A percentile compares a stretch with the other conserved stretches of the same genome.
These are phyloP conservation scores for Tricholoma sp. DNA, from an alignment of 768 basidiomycete genomes.

Conservation along the genomic window DNA sequence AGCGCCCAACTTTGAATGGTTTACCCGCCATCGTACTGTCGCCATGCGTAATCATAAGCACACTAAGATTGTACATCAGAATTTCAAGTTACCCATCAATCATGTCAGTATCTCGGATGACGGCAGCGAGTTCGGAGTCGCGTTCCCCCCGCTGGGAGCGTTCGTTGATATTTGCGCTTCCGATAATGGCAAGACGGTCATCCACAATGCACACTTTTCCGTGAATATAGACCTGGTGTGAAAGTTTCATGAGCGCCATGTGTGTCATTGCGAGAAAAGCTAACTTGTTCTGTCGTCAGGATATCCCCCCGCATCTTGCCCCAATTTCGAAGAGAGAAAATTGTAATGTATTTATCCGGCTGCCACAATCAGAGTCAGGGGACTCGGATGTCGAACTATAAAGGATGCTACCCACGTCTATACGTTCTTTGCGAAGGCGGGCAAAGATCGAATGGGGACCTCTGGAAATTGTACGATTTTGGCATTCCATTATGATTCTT, in stretches of 20 bases:
- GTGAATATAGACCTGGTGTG: constrained; percentile 77
- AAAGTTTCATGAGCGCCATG: constrained; percentile 11
- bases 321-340: constrained; percentile 94
- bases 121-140: constrained; percentile 90
- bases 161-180: constrained; percentile 97
- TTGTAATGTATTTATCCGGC: constrained; percentile 89
- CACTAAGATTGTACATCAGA: neutral
- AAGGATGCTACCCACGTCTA: constrained; percentile 57
- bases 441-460: constrained; percentile 92
- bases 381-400: neutral
- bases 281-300: constrained; percentile 83
- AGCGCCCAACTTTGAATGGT: constrained; percentile 94
- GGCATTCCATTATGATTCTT: constrained; percentile 93
- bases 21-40: constrained; percentile 87
- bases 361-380: constrained; percentile 24
- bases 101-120: constrained; percentile 97
- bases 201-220: constrained; percentile 89
- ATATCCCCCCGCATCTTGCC: constrained; percentile 80
- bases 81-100: constrained; percentile 65
- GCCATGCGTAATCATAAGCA: neutral
- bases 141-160: constrained; percentile 93
- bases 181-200: constrained; percentile 90
- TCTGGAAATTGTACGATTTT: constrained; percentile 82
- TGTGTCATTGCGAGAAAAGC: constrained; percentile 9
- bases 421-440: constrained; percentile 78